phyloP scores from a whole-genome alignment of 495 filamentous ascomycete species.

The Penicillium psychrofluorescens region DNA sequence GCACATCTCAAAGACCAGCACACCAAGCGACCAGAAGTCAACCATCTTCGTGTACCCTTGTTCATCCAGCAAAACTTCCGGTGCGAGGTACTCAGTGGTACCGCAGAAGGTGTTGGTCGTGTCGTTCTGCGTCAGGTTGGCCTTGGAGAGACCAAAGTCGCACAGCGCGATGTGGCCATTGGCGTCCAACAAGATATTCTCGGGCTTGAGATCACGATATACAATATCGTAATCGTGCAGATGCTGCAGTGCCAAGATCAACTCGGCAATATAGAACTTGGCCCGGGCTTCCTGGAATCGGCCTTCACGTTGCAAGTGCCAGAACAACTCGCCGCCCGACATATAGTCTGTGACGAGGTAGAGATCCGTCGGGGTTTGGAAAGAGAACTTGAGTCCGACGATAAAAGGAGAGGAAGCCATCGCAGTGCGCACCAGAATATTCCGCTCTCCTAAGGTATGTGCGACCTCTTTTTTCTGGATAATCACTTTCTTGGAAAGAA shows the following conservation, averaged over 20 bases:
- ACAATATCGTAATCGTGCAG: conserved; percentile 96
- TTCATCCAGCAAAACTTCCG: conserved; percentile 91
- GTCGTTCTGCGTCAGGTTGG: conserved; percentile 89
- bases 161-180: conserved; percentile 82
- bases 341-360: conserved; percentile 99
- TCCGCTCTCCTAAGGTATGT: conserved; percentile 92
- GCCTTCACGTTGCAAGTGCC: conserved; percentile 97
- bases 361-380: conserved; percentile 93
- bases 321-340: conserved; percentile 97
- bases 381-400: conserved; percentile 96
- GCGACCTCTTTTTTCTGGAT: conserved; percentile 99
- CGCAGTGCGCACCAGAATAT: conserved; percentile 93
- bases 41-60: conserved; percentile 99
- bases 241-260: conserved; percentile 92
- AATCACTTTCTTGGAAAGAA: conserved; percentile 97
- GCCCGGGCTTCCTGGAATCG: conserved; percentile 90
- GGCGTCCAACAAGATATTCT: conserved; percentile 78
- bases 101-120: conserved; percentile 99
- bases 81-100: conserved; percentile 94
- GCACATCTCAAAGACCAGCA: conserved; percentile 99
- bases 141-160: conserved; percentile 92
- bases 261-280: conserved; percentile 98
- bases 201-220: conserved; percentile 85
- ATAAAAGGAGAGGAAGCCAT: conserved; percentile 96
- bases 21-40: conserved; percentile 97